Evolutionary conservation across 2,329 filamentous ascomycete species (phyloP).

Genomic region (Colletotrichum spinosum): DNA sequence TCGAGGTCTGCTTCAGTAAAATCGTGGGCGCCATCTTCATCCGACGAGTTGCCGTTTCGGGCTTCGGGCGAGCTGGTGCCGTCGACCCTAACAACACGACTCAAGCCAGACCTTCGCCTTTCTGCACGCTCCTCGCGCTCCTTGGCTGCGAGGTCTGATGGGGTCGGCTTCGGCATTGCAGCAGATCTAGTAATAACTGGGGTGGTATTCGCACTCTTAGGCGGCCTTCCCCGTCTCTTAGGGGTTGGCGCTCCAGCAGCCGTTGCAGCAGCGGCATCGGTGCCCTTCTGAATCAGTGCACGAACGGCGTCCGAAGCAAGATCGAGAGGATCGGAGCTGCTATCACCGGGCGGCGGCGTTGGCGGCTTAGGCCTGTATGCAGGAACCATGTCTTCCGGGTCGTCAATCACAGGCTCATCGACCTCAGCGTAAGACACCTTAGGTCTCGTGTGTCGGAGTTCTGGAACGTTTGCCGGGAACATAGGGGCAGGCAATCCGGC

Average conservation of each 20-base stretch:
- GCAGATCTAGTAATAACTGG: conserved; percentile 18
- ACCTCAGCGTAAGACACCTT: conserved; percentile 62
- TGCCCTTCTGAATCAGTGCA: conserved; percentile 42
- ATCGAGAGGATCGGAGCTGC: conserved; percentile 47
- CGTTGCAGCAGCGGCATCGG: conserved; percentile 32
- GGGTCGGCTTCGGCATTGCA: conserved; percentile 17
- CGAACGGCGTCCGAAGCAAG: conserved; percentile 52
- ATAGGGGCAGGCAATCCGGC: conserved; percentile 10
- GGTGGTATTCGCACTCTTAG: conserved; percentile 50
- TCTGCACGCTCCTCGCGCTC: conserved; percentile 24
- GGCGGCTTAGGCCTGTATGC: conserved; percentile 31
- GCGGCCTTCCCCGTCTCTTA: conserved; percentile 45
- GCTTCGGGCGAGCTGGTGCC: conserved; percentile 28
- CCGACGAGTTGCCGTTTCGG: conserved; percentile 3
- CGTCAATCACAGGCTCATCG: conserved; percentile 54
- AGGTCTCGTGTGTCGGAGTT: conserved; percentile 64
- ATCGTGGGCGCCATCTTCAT: conserved; percentile 37
- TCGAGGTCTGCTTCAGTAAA: conserved; percentile 48
- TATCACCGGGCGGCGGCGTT: conserved; percentile 16
- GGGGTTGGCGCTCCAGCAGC: conserved; percentile 40
- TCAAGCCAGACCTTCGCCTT: conserved; percentile 36
- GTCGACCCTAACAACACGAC: conserved; percentile 25
- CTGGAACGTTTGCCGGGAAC: conserved; percentile 54
- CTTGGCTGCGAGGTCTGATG: conserved; percentile 32
- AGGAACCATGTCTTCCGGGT: conserved; percentile 54